phyloP scores from a whole-genome alignment of 495 filamentous ascomycete species.

The Aspergillus steynii region DNA sequence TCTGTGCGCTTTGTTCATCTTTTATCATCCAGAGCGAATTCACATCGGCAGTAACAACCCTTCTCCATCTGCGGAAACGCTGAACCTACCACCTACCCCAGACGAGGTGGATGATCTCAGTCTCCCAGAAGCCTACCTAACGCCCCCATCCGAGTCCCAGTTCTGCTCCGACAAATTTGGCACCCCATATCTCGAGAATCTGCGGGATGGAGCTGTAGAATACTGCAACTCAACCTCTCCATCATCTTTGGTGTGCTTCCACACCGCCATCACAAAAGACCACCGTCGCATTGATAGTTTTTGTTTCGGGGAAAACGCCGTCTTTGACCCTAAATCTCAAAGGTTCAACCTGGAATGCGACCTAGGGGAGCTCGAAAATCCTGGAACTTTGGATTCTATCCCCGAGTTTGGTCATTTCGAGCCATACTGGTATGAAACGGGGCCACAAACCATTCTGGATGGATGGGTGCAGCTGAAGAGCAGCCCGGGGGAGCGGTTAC shows the following conservation, averaged over 20 bases:
- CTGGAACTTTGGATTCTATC: background rate
- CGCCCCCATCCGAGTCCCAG: background rate
- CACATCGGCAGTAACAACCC: background rate
- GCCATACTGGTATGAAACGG: conserved; percentile 26
- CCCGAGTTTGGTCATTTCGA: conserved; percentile 13
- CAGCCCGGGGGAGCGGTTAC: background rate
- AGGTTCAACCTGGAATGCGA: conserved; percentile 19
- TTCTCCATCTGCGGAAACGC: background rate
- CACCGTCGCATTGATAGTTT: conserved; percentile 20
- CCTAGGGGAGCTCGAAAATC: background rate
- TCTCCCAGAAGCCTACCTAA: conserved; percentile 1
- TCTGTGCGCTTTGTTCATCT: conserved; percentile 1
- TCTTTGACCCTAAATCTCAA: conserved; percentile 6
- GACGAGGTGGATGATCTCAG: background rate
- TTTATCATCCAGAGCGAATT: background rate
- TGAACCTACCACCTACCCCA: background rate
- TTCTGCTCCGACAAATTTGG: background rate
- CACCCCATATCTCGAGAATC: conserved; percentile 1
- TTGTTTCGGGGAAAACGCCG: conserved; percentile 20
- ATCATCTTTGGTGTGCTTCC: conserved; percentile 25
- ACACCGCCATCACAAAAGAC: conserved; percentile 13
- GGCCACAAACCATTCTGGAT: conserved; percentile 13
- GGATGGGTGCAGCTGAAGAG: conserved; percentile 9
- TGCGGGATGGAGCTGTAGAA: conserved; percentile 1
- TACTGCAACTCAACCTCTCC: conserved; percentile 1